phyloP scores from a whole-genome alignment of 208 protist species.

The Leishmania turanica region DNA sequence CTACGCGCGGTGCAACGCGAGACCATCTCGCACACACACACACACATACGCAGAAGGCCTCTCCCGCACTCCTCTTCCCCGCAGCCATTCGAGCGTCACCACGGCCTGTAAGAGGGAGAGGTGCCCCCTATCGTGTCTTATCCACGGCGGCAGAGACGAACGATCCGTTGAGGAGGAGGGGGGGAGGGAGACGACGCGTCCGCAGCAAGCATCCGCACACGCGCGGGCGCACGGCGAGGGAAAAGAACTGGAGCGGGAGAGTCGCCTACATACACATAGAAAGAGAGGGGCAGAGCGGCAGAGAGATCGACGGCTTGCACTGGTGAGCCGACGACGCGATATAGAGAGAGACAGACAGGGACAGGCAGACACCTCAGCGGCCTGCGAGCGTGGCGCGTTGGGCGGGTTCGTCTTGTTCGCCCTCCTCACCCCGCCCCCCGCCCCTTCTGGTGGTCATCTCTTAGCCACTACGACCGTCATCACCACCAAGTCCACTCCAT shows the following conservation, averaged over 20 bases:
- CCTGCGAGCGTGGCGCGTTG: not conserved
- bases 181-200: not conserved
- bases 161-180: not conserved
- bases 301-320: not conserved
- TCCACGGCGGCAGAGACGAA: not conserved
- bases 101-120: not conserved
- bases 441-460: not conserved
- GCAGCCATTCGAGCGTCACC: not conserved
- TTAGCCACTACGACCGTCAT: not conserved
- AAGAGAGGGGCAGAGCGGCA: not conserved
- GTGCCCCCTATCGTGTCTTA: not conserved
- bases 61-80: not conserved
- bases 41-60: not conserved
- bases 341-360: not conserved
- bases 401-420: not conserved
- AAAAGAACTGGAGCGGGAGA: not conserved
- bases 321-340: not conserved
- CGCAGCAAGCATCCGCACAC: not conserved
- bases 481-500: constrained; percentile 1
- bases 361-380: not conserved
- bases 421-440: not conserved
- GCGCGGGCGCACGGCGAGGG: not conserved
- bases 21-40: not conserved
- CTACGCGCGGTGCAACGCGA: not conserved
- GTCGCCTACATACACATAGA: not conserved